phyloP scores from a whole-genome alignment of 164 flowering plant species.

The Amborella trichopoda region DNA sequence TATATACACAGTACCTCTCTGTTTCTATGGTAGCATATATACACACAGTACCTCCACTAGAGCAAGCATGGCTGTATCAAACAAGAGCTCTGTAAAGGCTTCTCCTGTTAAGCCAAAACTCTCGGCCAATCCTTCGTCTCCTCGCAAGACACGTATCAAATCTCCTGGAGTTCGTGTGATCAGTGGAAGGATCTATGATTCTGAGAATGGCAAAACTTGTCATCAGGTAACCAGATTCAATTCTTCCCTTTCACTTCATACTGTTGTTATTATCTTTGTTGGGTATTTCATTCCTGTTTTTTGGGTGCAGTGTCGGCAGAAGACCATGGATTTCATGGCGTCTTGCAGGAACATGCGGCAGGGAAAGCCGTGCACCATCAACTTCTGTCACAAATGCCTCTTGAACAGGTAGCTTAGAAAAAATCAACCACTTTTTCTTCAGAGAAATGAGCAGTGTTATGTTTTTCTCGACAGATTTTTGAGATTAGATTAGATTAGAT shows the following conservation, averaged over 20 bases:
- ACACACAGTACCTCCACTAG: too few species aligned
- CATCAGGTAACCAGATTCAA: slow-evolving; percentile 44
- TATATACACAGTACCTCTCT: too few species aligned
- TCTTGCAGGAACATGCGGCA: slow-evolving; percentile 35
- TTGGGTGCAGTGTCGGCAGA: slow-evolving; percentile 71
- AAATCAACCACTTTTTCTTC: too few species aligned
- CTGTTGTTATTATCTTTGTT: background rate
- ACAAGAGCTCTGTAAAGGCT: too few species aligned
- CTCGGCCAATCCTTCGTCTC: too few species aligned
- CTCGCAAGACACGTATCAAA: slow-evolving; percentile 15
- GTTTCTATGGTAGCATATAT: too few species aligned
- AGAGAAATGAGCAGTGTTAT: too few species aligned
- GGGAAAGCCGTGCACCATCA: slow-evolving; percentile 36
- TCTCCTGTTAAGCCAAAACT: too few species aligned
- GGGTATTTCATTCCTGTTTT: background rate
- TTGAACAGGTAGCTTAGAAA: slow-evolving; percentile 76
- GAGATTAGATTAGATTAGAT: too few species aligned
- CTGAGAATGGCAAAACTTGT: slow-evolving; percentile 50
- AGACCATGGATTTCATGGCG: slow-evolving; percentile 45
- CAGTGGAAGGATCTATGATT: slow-evolving; percentile 43
- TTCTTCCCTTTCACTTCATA: background rate
- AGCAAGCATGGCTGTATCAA: too few species aligned
- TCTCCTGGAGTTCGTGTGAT: slow-evolving; percentile 35
- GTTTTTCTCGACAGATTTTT: too few species aligned
- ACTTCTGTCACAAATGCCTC: slow-evolving; percentile 66